Evolutionary conservation across 495 filamentous ascomycete genomes (phyloP).

Genomic region (Pyrenopolyporus hunteri): DNA sequence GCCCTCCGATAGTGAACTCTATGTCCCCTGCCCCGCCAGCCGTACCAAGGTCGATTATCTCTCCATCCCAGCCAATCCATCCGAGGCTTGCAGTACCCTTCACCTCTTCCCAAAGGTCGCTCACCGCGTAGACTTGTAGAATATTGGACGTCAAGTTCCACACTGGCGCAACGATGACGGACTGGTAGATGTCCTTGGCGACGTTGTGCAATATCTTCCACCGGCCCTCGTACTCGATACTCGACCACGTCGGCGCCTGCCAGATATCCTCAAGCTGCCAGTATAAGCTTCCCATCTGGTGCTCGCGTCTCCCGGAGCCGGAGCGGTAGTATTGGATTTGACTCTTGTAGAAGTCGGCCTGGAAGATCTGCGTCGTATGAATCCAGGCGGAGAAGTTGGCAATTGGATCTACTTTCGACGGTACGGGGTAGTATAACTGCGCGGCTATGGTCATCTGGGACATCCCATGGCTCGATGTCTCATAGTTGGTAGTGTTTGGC

Average conservation of each 20-base stretch:
- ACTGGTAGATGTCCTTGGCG: slow-evolving; percentile 65
- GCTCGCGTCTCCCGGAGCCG: slow-evolving; percentile 63
- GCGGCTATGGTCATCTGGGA: slow-evolving; percentile 69
- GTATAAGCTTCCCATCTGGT: slow-evolving; percentile 68
- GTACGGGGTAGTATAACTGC: slow-evolving; percentile 66
- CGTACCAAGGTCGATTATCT: slow-evolving; percentile 1
- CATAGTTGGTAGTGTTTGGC: slow-evolving; percentile 54
- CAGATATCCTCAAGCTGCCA: slow-evolving; percentile 77
- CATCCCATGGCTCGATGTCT: slow-evolving; percentile 56
- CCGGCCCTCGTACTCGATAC: slow-evolving; percentile 67
- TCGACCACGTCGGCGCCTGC: slow-evolving; percentile 72
- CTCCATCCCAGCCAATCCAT: slow-evolving; percentile 43
- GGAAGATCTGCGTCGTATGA: slow-evolving; percentile 70
- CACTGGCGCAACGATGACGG: slow-evolving; percentile 66
- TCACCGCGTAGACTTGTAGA: slow-evolving; percentile 66
- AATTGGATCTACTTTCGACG: slow-evolving; percentile 59
- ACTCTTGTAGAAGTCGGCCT: slow-evolving; percentile 68
- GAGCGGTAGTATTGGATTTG: slow-evolving; percentile 71
- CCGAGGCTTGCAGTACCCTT: slow-evolving; percentile 33
- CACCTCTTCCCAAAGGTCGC: slow-evolving; percentile 56
- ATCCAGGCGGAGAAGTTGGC: slow-evolving; percentile 76
- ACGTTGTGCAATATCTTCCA: slow-evolving; percentile 71
- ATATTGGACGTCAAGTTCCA: slow-evolving; percentile 62
- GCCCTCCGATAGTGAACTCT: slow-evolving; percentile 60
- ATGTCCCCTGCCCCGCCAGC: slow-evolving; percentile 1